Evolutionary conservation across 371 early-diverging fungal species (phyloP).

Genomic region (Massospora cicadina): DNA sequence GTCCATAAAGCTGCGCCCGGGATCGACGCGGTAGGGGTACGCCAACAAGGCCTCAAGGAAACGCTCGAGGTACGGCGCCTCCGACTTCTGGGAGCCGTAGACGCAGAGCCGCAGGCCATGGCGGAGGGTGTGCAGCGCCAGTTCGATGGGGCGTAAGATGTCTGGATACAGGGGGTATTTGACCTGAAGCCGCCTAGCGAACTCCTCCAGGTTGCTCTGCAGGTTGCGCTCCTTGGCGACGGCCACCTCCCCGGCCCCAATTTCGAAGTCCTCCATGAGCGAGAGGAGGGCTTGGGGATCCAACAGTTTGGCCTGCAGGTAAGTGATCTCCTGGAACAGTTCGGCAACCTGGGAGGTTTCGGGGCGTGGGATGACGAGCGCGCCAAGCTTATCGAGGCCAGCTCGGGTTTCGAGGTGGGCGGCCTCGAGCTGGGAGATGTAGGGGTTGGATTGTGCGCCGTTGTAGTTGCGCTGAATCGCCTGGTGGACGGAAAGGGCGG

Average conservation of each 20-base stretch:
- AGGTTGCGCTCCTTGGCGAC: slow-evolving; percentile 39
- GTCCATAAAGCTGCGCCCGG: slow-evolving; percentile 22
- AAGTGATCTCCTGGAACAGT: slow-evolving; percentile 53
- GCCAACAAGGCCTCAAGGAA: neutral
- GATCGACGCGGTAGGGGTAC: slow-evolving; percentile 8
- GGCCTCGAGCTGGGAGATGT: slow-evolving; percentile 22
- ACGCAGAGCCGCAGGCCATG: slow-evolving; percentile 49
- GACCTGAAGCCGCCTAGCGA: slow-evolving; percentile 33
- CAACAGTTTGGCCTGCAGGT: slow-evolving; percentile 43
- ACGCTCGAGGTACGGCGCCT: neutral
- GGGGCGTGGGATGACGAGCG: slow-evolving; percentile 44
- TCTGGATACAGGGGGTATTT: slow-evolving; percentile 45
- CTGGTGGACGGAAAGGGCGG: slow-evolving; percentile 29
- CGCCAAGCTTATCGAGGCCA: neutral
- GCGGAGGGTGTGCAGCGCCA: slow-evolving; percentile 54
- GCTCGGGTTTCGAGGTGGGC: slow-evolving; percentile 14
- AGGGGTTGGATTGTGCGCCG: slow-evolving; percentile 29
- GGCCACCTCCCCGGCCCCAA: slow-evolving; percentile 16
- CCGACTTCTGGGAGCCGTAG: slow-evolving; percentile 14
- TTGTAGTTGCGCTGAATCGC: slow-evolving; percentile 36
- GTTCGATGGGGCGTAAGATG: slow-evolving; percentile 49
- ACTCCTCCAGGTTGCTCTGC: slow-evolving; percentile 51
- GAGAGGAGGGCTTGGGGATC: slow-evolving; percentile 23
- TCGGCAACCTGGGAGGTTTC: slow-evolving; percentile 43
- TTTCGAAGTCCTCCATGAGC: slow-evolving; percentile 26